Evolutionary conservation across 371 early-diverging fungal species (phyloP).

Genomic region (Mortierella sp.): DNA sequence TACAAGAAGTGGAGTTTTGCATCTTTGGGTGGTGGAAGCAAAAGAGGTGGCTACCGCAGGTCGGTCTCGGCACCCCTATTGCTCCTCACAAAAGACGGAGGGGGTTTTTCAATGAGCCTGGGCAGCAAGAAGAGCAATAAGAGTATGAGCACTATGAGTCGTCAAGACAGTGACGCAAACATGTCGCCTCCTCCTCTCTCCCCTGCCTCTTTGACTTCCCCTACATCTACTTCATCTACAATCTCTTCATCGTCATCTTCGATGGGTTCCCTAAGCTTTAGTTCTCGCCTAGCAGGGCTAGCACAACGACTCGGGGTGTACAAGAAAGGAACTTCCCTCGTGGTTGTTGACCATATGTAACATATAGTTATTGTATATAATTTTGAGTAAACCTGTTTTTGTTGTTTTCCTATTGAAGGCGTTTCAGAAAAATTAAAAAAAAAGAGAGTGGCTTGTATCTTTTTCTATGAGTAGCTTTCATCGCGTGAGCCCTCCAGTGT

Average conservation of each 20-base stretch:
- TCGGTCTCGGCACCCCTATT: constrained; percentile 37
- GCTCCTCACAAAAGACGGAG: constrained; percentile 2
- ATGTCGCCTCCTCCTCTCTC: constrained; percentile 25
- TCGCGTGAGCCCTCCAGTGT: too few species aligned
- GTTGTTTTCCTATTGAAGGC: too few species aligned
- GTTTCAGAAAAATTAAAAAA: too few species aligned
- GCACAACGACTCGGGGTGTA: constrained; percentile 32
- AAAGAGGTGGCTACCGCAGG: constrained; percentile 16
- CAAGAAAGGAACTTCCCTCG: constrained; percentile 30
- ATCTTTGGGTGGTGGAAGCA: neutral
- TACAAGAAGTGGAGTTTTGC: constrained; percentile 28
- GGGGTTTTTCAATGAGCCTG: neutral
- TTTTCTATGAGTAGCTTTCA: too few species aligned
- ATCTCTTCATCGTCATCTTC: constrained; percentile 16
- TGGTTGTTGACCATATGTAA: constrained; percentile 35
- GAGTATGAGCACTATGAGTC: constrained; percentile 9
- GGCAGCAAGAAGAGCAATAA: constrained; percentile 3
- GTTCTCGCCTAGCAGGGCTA: constrained; percentile 33
- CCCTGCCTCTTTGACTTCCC: constrained; percentile 14
- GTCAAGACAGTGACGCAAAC: constrained; percentile 12
- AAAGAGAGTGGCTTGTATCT: too few species aligned
- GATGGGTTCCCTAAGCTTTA: constrained; percentile 11
- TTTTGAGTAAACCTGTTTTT: too few species aligned
- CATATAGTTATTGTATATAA: neutral
- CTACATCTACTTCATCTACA: constrained; percentile 18